phyloP scores from a whole-genome alignment of 257 asterid genomes.

The Salvia hispanica region DNA sequence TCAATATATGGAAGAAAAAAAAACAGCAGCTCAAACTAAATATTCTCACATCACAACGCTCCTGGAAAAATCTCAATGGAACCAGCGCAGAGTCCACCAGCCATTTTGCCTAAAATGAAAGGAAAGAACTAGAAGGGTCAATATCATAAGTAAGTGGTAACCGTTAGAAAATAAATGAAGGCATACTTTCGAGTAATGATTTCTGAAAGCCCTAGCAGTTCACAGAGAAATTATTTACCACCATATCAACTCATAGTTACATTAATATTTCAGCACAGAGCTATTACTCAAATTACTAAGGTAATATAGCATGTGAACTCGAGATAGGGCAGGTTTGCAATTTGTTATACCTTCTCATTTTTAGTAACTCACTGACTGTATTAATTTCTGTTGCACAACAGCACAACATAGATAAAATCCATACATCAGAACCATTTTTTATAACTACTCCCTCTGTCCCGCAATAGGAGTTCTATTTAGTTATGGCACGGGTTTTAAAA shows the following conservation, averaged over 20 bases:
- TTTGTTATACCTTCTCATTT: slow-evolving; percentile 10
- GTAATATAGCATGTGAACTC: slow-evolving; percentile 3
- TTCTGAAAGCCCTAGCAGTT: slow-evolving; percentile 10
- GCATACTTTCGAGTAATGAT: slow-evolving; percentile 7
- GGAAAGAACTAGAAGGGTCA: slow-evolving; percentile 14
- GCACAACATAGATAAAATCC: slow-evolving; percentile 4
- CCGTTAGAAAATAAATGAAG: slow-evolving; percentile 8
- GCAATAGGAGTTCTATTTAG: no score
- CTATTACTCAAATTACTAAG: background rate
- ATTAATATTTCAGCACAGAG: background rate
- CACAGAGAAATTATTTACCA: slow-evolving; percentile 15
- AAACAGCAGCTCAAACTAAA: slow-evolving; percentile 17
- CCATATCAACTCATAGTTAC: background rate
- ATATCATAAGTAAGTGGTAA: slow-evolving; percentile 2
- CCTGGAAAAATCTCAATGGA: slow-evolving; percentile 92
- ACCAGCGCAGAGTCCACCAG: slow-evolving; percentile 94
- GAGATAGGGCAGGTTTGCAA: background rate
- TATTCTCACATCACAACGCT: slow-evolving; percentile 85
- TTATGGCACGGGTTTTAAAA: no score
- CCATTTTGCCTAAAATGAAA: slow-evolving; percentile 76
- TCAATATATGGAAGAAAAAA: slow-evolving; percentile 15
- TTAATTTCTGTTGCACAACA: background rate
- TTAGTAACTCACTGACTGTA: background rate
- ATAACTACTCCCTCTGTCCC: background rate
- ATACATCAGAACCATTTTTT: slow-evolving; percentile 1